Conservation (phyloP, 805 yeast species). For the Starmerella tilneyi region DNA sequence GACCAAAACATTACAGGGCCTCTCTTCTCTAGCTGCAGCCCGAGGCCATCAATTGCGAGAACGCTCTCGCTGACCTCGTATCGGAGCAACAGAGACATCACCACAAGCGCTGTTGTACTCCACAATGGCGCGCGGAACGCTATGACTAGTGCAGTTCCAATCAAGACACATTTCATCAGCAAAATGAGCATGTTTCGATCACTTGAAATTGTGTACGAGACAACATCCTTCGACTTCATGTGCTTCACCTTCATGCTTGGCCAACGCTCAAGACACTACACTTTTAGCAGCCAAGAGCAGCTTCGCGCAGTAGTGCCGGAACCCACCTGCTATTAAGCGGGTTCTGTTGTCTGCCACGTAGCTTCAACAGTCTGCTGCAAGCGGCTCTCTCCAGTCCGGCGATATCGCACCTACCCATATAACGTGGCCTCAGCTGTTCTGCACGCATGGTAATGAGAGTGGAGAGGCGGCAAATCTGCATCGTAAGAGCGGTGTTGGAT, state of each 20-base stretch:
- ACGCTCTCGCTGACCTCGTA: constrained; percentile 12
- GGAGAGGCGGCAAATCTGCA: background rate
- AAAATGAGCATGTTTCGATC: background rate
- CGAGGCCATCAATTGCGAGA: constrained; percentile 15
- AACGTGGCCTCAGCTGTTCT: no score
- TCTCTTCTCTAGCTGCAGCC: constrained; percentile 14
- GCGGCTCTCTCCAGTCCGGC: no score
- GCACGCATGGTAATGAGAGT: no score
- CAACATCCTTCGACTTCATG: background rate
- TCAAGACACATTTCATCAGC: background rate
- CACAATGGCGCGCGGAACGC: background rate
- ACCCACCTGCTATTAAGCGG: no score
- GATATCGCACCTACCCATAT: no score
- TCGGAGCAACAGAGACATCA: constrained; percentile 1
- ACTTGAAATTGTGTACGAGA: background rate
- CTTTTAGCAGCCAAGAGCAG: no score
- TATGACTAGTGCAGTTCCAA: background rate
- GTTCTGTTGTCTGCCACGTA: no score
- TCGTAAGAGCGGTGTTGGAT: background rate
- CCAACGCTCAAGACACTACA: no score
- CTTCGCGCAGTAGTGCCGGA: background rate
- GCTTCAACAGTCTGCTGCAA: no score
- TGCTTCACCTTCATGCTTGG: background rate
- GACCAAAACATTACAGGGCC: constrained; percentile 12
- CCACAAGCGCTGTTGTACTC: background rate